Conservation (phyloP, 768 basidiomycete species). For the Chalciporus piperatus region DNA sequence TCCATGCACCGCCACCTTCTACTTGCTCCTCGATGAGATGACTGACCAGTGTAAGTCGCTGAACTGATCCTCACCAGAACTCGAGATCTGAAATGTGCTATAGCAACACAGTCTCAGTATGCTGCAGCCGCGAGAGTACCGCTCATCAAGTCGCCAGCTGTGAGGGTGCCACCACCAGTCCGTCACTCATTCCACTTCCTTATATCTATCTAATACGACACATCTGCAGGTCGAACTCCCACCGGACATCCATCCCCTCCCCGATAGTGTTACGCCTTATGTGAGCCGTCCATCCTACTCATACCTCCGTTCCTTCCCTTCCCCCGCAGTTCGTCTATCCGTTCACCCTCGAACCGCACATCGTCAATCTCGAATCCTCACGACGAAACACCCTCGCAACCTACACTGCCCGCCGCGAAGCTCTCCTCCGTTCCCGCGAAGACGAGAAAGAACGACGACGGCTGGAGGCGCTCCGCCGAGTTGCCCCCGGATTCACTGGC, state of each 20-base stretch:
- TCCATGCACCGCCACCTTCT: not conserved
- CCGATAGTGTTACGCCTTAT: constrained; percentile 86
- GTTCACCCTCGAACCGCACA: constrained; percentile 87
- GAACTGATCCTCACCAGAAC: not conserved
- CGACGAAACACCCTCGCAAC: constrained; percentile 65
- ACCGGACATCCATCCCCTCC: constrained; percentile 91
- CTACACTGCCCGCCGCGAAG: constrained; percentile 64
- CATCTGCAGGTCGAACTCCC: constrained; percentile 74
- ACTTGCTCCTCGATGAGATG: constrained; percentile 8
- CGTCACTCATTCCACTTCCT: constrained; percentile 13
- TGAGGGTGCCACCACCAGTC: constrained; percentile 82
- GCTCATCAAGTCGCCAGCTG: constrained; percentile 88
- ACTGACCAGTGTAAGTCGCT: constrained; percentile 21
- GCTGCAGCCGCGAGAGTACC: constrained; percentile 73
- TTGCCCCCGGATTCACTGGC: constrained; percentile 86
- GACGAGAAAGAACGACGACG: constrained; percentile 70
- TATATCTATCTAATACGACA: not conserved
- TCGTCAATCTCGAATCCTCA: constrained; percentile 71
- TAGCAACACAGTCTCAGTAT: constrained; percentile 61
- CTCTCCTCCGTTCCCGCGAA: constrained; percentile 65
- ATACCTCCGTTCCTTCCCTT: not conserved
- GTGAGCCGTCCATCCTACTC: constrained; percentile 42
- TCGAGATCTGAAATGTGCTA: not conserved
- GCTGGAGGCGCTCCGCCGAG: constrained; percentile 64
- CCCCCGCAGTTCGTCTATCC: constrained; percentile 91